A percentile compares a stretch with the other conserved stretches of the same genome.
These are phyloP conservation scores for Olyra latifolia DNA, from an alignment of 176 grass and related monocot genomes.

Conservation along the genomic window DNA sequence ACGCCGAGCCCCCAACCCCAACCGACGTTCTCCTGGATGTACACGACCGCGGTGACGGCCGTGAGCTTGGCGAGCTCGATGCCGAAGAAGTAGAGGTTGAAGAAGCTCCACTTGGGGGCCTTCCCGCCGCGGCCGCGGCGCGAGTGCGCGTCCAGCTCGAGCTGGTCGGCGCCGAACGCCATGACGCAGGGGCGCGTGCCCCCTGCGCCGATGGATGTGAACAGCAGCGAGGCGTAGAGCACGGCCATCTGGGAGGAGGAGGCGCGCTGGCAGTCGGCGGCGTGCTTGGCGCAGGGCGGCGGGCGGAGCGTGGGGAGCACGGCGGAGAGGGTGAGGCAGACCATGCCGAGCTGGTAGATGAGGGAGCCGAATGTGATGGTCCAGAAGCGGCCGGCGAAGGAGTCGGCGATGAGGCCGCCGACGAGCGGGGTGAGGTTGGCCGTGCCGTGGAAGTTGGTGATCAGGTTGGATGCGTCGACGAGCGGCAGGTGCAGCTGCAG, in stretches of 20 bases:
- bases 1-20: conserved; percentile 73
- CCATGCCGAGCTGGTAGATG: conserved; percentile 87
- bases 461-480: conserved; percentile 70
- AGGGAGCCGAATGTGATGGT: conserved; percentile 66
- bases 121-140: conserved; percentile 11
- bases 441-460: conserved; percentile 67
- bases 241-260: conserved; percentile 50
- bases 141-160: conserved; percentile 40
- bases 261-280: conserved; percentile 45
- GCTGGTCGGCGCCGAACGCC: conserved; percentile 80
- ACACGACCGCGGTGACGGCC: conserved; percentile 56
- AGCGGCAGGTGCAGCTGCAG: conserved; percentile 72
- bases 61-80: conserved; percentile 51
- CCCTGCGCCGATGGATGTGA: conserved; percentile 64
- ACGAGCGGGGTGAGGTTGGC: conserved; percentile 71
- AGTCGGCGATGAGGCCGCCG: conserved; percentile 76
- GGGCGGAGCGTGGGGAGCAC: conserved; percentile 60
- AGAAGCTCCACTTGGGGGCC: conserved; percentile 51
- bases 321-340: conserved; percentile 69
- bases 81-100: conserved; percentile 72
- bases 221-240: conserved; percentile 68
- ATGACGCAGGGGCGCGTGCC: conserved; percentile 76
- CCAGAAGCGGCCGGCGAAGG: conserved; percentile 86
- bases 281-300: conserved; percentile 27
- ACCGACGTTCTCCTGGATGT: conserved; percentile 65